Percentiles rank a stretch among this genome's conserved stretches.
These are phyloP conservation scores for Claviceps fusiformis DNA, from an alignment of 2,329 filamentous ascomycete species.

Conservation along the genomic window DNA sequence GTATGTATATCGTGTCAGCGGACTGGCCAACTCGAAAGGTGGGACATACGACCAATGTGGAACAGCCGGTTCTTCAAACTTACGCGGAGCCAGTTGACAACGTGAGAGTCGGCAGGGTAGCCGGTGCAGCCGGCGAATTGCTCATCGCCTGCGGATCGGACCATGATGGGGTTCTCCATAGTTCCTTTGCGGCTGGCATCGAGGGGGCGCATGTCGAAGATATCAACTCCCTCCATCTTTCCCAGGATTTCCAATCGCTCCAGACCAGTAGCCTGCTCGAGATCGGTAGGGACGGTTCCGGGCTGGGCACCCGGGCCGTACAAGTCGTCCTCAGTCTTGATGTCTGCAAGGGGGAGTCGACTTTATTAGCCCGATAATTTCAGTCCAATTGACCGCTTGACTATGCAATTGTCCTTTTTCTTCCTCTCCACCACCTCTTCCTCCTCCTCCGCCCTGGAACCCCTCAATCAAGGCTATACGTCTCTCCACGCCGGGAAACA, in stretches of 20 bases:
- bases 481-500: conserved; percentile 4
- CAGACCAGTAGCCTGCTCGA: conserved; percentile 92
- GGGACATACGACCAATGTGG: background rate
- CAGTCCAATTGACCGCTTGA: background rate
- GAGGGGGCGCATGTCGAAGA: conserved; percentile 97
- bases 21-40: too few relatives aligned
- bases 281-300: conserved; percentile 81
- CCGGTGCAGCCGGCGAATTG: conserved; percentile 96
- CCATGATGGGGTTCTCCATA: conserved; percentile 74
- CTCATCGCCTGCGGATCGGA: conserved; percentile 88
- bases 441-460: background rate
- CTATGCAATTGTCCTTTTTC: background rate
- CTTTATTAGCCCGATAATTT: conserved; percentile 9
- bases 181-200: conserved; percentile 89
- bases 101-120: conserved; percentile 81
- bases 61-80: conserved; percentile 19
- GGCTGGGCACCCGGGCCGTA: conserved; percentile 66
- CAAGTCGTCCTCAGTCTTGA: conserved; percentile 73
- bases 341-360: conserved; percentile 43
- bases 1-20: background rate
- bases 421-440: too few relatives aligned
- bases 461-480: conserved; percentile 11
- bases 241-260: conserved; percentile 97
- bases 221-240: conserved; percentile 96
- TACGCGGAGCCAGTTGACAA: conserved; percentile 82